These are phyloP conservation scores for Fusarium duplospermum DNA, from an alignment of 2,329 filamentous ascomycete genomes.

Conservation along the genomic window DNA sequence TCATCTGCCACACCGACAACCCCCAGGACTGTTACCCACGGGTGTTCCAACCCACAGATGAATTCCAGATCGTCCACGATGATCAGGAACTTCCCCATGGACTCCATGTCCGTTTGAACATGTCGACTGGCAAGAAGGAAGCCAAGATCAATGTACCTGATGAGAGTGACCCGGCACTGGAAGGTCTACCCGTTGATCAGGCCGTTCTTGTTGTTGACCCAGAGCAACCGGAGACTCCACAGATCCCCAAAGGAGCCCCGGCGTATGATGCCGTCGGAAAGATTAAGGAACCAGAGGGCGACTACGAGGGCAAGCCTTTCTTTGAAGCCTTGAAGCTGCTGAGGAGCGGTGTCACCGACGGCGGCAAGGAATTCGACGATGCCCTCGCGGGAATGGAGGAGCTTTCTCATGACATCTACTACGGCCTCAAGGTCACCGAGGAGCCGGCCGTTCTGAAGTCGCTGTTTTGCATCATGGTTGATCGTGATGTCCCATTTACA, in stretches of 20 bases:
- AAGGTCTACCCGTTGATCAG: constrained; percentile 64
- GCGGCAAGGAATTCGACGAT: constrained; percentile 55
- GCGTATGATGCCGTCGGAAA: constrained; percentile 67
- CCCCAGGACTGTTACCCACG: constrained; percentile 73
- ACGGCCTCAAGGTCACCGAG: constrained; percentile 71
- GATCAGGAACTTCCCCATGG: constrained; percentile 75
- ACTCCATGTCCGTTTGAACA: constrained; percentile 74
- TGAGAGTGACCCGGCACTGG: constrained; percentile 59
- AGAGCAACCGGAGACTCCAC: constrained; percentile 49
- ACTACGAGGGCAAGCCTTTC: constrained; percentile 49
- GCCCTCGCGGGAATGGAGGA: constrained; percentile 71
- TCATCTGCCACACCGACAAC: constrained; percentile 74
- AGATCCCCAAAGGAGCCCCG: constrained; percentile 63
- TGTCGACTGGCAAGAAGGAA: constrained; percentile 72
- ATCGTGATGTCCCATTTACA: constrained; percentile 40
- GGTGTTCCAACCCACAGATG: constrained; percentile 71
- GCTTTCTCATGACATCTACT: constrained; percentile 76
- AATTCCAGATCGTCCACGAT: constrained; percentile 71
- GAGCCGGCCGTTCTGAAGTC: constrained; percentile 63
- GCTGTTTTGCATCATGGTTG: constrained; percentile 67
- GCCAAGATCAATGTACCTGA: constrained; percentile 73
- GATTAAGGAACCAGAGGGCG: constrained; percentile 62
- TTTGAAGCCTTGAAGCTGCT: constrained; percentile 60
- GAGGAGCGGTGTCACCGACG: constrained; percentile 54
- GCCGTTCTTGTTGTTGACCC: constrained; percentile 67